Evolutionary conservation across 345 rosid species (phyloP).

Genomic region (Gossypium bickii): DNA sequence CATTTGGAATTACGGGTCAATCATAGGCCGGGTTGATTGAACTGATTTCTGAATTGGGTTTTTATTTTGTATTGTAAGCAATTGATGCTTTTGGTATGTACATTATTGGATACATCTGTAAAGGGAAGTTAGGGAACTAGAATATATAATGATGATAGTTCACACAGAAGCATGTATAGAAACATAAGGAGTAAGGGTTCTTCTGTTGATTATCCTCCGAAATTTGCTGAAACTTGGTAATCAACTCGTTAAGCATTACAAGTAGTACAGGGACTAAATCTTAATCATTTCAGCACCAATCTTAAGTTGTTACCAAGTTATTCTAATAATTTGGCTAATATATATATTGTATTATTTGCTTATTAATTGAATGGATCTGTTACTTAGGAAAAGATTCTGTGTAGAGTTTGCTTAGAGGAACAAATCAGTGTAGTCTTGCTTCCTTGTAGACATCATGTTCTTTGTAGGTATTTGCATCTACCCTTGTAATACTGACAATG

Average conservation of each 20-base stretch:
- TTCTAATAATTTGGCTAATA: not conserved
- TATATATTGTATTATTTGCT: not conserved
- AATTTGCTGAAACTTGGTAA: not conserved
- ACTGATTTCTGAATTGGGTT: too few relatives aligned
- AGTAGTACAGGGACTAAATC: too few relatives aligned
- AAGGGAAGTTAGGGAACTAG: not conserved
- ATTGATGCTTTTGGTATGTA: too few relatives aligned
- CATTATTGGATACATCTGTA: too few relatives aligned
- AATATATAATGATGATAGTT: not conserved
- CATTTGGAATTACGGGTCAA: too few relatives aligned
- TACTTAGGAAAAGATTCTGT: conserved; percentile 73
- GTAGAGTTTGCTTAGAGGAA: conserved; percentile 85
- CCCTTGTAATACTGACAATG: not conserved
- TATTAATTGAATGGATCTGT: conserved; percentile 15
- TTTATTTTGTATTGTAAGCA: too few relatives aligned
- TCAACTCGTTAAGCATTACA: not conserved
- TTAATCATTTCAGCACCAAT: not conserved
- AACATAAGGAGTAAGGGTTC: not conserved
- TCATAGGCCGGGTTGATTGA: too few relatives aligned
- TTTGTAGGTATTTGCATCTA: conserved; percentile 55
- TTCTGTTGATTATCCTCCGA: not conserved
- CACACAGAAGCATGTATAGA: not conserved
- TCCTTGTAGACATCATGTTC: conserved; percentile 80
- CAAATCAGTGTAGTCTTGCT: conserved; percentile 69
- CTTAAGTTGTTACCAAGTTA: not conserved